Evolutionary conservation across 177 flowering plant species (phyloP).

Genomic region (Tripterygium wilfordii): DNA sequence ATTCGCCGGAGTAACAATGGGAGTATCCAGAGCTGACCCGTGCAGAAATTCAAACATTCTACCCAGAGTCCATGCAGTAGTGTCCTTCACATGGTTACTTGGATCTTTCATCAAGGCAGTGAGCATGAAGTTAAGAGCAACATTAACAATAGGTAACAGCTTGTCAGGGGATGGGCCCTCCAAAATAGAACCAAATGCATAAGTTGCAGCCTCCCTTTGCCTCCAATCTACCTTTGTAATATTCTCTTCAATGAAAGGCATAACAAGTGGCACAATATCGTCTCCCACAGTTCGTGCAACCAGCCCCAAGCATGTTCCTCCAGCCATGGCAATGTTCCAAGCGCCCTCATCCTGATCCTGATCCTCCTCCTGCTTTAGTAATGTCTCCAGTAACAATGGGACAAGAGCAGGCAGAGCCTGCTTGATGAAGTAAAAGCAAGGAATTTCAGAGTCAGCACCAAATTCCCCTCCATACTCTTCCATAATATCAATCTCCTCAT

Average conservation of each 20-base stretch:
- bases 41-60: constrained; percentile 64
- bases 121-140: constrained; percentile 56
- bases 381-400: constrained; percentile 55
- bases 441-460: constrained; percentile 50
- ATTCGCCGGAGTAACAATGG: constrained; percentile 47
- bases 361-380: constrained; percentile 67
- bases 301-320: constrained; percentile 64
- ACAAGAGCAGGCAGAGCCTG: constrained; percentile 61
- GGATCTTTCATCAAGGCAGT: constrained; percentile 49
- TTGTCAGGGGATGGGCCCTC: constrained; percentile 68
- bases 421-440: constrained; percentile 58
- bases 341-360: constrained; percentile 69
- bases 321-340: constrained; percentile 73
- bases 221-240: constrained; percentile 70
- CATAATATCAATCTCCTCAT: constrained; percentile 65
- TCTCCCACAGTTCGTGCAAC: constrained; percentile 64
- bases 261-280: constrained; percentile 62
- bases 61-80: constrained; percentile 67
- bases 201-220: constrained; percentile 67
- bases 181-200: constrained; percentile 66
- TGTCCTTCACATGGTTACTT: constrained; percentile 62
- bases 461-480: constrained; percentile 58
- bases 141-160: constrained; percentile 46
- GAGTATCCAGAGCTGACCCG: constrained; percentile 45
- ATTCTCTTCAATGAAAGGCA: constrained; percentile 65